A percentile compares a stretch with the other conserved stretches of the same genome.
Evolutionary conservation across 2,329 filamentous ascomycete genomes (phyloP).

Genomic region (Ceratocystiopsis sp.): DNA sequence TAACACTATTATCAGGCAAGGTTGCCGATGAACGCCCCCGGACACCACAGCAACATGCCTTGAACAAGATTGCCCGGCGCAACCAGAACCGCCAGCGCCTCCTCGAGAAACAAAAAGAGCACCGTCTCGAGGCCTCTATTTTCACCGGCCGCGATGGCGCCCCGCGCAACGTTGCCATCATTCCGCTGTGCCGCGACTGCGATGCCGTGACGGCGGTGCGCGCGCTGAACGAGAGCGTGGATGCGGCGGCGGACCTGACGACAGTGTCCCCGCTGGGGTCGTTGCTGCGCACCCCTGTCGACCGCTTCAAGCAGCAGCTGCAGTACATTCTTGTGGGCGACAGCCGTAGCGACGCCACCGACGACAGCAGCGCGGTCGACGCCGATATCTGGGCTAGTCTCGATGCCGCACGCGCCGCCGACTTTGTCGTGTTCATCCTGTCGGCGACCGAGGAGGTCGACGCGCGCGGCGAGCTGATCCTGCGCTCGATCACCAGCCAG

Average conservation of each 20-base stretch:
- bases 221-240: slow-evolving; percentile 60
- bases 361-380: no score
- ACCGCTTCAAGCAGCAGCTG: slow-evolving; percentile 88
- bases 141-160: slow-evolving; percentile 80
- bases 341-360: slow-evolving; percentile 47
- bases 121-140: slow-evolving; percentile 59
- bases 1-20: slow-evolving; percentile 41
- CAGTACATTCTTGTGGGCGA: slow-evolving; percentile 55
- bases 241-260: slow-evolving; percentile 28
- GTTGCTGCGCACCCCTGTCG: slow-evolving; percentile 47
- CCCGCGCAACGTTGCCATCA: slow-evolving; percentile 71
- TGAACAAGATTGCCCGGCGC: slow-evolving; percentile 90
- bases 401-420: slow-evolving; percentile 74
- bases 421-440: slow-evolving; percentile 78
- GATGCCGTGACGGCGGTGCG: slow-evolving; percentile 50
- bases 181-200: slow-evolving; percentile 63
- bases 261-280: background rate
- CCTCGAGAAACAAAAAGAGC: slow-evolving; percentile 65
- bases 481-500: slow-evolving; percentile 80
- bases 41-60: slow-evolving; percentile 87
- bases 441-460: slow-evolving; percentile 76
- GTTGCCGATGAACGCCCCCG: slow-evolving; percentile 62
- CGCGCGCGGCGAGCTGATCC: slow-evolving; percentile 63
- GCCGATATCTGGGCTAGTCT: slow-evolving; percentile 35
- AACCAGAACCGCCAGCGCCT: slow-evolving; percentile 91